Evolutionary conservation across 2,329 filamentous ascomycete genomes (phyloP).

Genomic region (Ophiostoma pallidulum): DNA sequence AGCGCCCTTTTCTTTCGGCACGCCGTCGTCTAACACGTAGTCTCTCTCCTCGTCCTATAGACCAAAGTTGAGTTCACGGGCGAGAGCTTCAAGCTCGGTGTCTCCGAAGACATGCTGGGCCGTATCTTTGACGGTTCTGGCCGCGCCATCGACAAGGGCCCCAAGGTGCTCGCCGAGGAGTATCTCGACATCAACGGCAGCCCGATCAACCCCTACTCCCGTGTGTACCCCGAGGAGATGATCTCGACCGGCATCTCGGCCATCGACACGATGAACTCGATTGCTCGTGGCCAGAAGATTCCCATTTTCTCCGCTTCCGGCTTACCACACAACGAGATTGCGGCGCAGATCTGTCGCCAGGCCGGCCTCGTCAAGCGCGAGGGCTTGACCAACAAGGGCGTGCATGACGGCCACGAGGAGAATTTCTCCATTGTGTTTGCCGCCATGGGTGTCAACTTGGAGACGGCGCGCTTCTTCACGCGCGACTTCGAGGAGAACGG

Average conservation of each 20-base stretch:
- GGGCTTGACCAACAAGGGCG: slow-evolving; percentile 78
- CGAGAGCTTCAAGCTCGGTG: slow-evolving; percentile 94
- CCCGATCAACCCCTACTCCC: slow-evolving; percentile 95
- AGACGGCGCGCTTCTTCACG: slow-evolving; percentile 97
- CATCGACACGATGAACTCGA: slow-evolving; percentile 97
- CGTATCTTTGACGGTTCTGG: slow-evolving; percentile 98
- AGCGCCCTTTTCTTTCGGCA: too few relatives aligned
- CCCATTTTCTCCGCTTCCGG: slow-evolving; percentile 97
- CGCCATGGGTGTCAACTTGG: slow-evolving; percentile 99
- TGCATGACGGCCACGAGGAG: slow-evolving; percentile 94
- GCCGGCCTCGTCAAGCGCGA: slow-evolving; percentile 77
- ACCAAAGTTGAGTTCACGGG: slow-evolving; percentile 97
- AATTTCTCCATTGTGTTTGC: slow-evolving; percentile 99
- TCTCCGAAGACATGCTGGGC: slow-evolving; percentile 98
- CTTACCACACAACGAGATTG: slow-evolving; percentile 99
- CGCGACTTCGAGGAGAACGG: slow-evolving; percentile 99
- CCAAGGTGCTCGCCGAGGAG: slow-evolving; percentile 94
- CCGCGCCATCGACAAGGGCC: slow-evolving; percentile 96
- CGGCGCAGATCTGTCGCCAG: slow-evolving; percentile 96
- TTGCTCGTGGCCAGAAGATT: slow-evolving; percentile 98
- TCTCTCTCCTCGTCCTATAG: slow-evolving; percentile 41
- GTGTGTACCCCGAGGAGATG: slow-evolving; percentile 99
- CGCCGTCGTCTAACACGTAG: not conserved
- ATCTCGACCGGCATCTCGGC: slow-evolving; percentile 98
- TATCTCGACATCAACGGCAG: slow-evolving; percentile 98